phyloP scores from a whole-genome alignment of 805 yeast species.

The Yarrowia osloensis region DNA sequence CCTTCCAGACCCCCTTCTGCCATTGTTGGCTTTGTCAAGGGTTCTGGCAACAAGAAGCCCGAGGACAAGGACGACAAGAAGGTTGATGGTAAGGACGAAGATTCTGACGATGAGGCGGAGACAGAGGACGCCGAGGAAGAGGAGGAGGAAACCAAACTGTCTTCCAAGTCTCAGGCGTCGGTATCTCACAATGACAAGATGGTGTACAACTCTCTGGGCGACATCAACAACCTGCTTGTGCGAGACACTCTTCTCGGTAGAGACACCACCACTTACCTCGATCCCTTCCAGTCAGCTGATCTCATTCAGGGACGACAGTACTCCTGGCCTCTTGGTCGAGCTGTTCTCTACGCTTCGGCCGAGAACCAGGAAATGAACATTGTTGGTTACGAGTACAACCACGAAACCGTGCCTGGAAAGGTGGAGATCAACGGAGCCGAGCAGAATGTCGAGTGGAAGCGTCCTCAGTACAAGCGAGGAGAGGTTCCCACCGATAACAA shows the following conservation, averaged over 20 bases:
- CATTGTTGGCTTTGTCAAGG: slow-evolving; percentile 9
- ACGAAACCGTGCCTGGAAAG: not conserved
- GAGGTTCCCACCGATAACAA: not conserved
- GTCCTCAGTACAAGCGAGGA: slow-evolving; percentile 17
- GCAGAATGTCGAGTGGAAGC: slow-evolving; percentile 19
- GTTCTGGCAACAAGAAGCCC: slow-evolving; percentile 1
- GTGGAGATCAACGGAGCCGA: slow-evolving; percentile 25
- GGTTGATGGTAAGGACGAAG: not conserved
- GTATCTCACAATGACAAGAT: not conserved
- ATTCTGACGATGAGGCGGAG: not conserved
- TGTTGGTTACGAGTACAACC: slow-evolving; percentile 12
- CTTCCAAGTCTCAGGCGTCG: not conserved
- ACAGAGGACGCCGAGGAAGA: not conserved
- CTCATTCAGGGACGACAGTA: slow-evolving; percentile 80
- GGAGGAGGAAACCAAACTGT: not conserved
- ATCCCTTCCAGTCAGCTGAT: slow-evolving; percentile 79
- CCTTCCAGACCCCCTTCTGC: slow-evolving; percentile 9
- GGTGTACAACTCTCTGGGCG: not conserved
- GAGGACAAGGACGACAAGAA: not conserved
- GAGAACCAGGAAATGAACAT: slow-evolving; percentile 41
- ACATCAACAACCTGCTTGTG: not conserved
- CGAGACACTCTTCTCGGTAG: not conserved
- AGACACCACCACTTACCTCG: slow-evolving; percentile 16
- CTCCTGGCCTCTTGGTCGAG: slow-evolving; percentile 94
- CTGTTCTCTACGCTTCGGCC: slow-evolving; percentile 80